Conservation (phyloP, 2,329 filamentous ascomycete genomes). For the Teratosphaeria gauchensis region DNA sequence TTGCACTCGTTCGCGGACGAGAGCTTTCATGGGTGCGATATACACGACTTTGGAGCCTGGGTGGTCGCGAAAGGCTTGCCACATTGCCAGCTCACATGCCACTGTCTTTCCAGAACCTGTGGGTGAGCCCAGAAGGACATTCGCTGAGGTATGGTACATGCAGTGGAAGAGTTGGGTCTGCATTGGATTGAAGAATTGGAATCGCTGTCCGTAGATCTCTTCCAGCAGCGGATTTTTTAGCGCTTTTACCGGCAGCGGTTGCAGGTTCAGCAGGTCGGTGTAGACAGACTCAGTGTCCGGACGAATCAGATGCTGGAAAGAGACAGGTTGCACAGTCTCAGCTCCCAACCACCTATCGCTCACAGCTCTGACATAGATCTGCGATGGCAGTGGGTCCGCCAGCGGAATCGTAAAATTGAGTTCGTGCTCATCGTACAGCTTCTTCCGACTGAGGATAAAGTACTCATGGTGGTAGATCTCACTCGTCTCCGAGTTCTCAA, state of each 20-base stretch:
- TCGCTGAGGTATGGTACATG: conserved; percentile 82
- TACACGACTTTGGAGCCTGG: conserved; percentile 97
- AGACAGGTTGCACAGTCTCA: conserved; percentile 89
- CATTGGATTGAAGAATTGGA: conserved; percentile 98
- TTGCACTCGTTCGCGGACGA: conserved; percentile 90
- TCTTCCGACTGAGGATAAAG: conserved; percentile 83
- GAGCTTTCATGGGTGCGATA: conserved; percentile 97
- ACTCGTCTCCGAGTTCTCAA: conserved; percentile 93
- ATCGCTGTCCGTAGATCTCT: conserved; percentile 77
- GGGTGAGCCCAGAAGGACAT: conserved; percentile 88
- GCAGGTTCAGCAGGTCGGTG: conserved; percentile 83
- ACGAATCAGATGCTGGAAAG: conserved; percentile 94
- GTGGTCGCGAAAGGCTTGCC: conserved; percentile 94
- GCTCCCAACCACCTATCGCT: conserved; percentile 95
- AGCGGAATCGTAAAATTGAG: conserved; percentile 95
- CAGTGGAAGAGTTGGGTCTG: conserved; percentile 98
- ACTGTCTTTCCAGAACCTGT: conserved; percentile 98
- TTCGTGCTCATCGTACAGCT: conserved; percentile 92
- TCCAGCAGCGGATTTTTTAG: conserved; percentile 81
- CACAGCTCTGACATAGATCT: conserved; percentile 90
- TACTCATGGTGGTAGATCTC: conserved; percentile 98
- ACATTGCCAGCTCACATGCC: conserved; percentile 93
- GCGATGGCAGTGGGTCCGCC: conserved; percentile 82
- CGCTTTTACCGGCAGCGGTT: conserved; percentile 77
- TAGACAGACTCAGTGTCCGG: conserved; percentile 97